Base-by-base conservation (phyloP, 805 yeast species). In the Henningerozyma blattae region DNA sequence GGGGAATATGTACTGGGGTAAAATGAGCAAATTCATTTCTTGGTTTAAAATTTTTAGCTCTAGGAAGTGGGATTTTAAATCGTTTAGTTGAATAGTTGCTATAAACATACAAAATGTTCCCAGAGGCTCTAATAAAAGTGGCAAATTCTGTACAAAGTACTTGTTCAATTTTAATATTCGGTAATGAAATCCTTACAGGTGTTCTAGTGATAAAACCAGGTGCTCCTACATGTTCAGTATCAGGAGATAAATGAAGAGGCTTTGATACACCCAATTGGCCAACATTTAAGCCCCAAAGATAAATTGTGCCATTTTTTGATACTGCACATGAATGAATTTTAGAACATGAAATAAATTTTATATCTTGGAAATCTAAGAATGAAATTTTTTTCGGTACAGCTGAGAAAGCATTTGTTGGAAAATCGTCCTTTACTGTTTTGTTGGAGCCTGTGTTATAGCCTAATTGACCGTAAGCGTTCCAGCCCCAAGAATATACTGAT, bases 401-500 rank as follows among this genome's bases (percentile, higher is more conserved):
- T 22, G 46, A 44, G 10, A 48, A 28, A 37, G 44, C 36, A 45
- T 47, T 41, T 33, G 53, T 48, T 8, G 39, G 18, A 5, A 32
- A 33, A 15, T 54, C 60, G 7, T 42, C 51, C n/a, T 50, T 51
- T 0, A 47, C 15, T 4, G 26, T 29, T 31, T 44, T 52, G 3
- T 50, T 47, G 16, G 49, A 47, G 3, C 44, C 40, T 5, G 62
- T 59, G 2, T 54, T 50, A 41, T 65, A 67, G 0, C 94, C 94
- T 16, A 83, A 54, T 49, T 82, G 93, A n/a, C 68, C 69, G 50
- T 54, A 67, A 14, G 65, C 61, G 46, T 83, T 83, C 39, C 73
- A 64, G 0, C 96, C 96, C 94, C 95, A 87, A 0, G 86, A 56
- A 40, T 64, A 79, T 2, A 84, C 59, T n/a, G 67, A 66, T 26